Base-by-base conservation (phyloP, 345 rosid genomes). In the Reutealis trisperma region DNA sequence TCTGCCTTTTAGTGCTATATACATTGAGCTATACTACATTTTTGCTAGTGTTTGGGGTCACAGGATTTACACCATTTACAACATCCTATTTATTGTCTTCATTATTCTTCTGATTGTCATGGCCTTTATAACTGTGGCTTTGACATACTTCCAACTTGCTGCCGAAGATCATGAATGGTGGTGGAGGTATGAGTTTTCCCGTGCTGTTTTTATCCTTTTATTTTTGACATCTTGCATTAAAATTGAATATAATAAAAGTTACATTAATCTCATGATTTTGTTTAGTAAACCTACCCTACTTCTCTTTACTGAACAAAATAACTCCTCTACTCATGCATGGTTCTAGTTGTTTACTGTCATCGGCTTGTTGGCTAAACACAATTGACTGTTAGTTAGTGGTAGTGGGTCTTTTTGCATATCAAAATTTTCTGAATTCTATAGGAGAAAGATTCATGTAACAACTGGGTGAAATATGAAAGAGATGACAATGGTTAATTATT, bases 31-130 rank as follows among this genome's bases (percentile, higher is more conserved):
- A 8, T 81, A 81, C 69, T 81, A 81, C 75, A 81, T 81, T 21
- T 81, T 81, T 73, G 84, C 84, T 37, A 81, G 84, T 30, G 84
- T 81, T 8, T 81, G 80, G 84, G 84, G 84, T 32, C 84, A 81
- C 67, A 81, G 84, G 71, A 81, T 81, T 55, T 81, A 81, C 69
- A 81, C 84, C 69, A 77, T 81, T 25, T 81, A 81, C 74, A 77
- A 80, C 78, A 77, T 81, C 65, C 45, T 81, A 62, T 81, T 81
- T 47, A 81, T 81, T 24, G 84, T 81, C 65, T 81, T 81, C 77
- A 77, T 81, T 52, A 81, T 81, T 67, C 84, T 81, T 25, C 45
- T 81, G 71, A 81, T 81, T 59, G 84, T 81, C 70, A 81, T 80
- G 42, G 80, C 84, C 41, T 81, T 81, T 37, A 81, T 81, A 60